Evolutionary conservation across 2,329 filamentous ascomycete genomes (phyloP).

Genomic region (Exophiala sideris): DNA sequence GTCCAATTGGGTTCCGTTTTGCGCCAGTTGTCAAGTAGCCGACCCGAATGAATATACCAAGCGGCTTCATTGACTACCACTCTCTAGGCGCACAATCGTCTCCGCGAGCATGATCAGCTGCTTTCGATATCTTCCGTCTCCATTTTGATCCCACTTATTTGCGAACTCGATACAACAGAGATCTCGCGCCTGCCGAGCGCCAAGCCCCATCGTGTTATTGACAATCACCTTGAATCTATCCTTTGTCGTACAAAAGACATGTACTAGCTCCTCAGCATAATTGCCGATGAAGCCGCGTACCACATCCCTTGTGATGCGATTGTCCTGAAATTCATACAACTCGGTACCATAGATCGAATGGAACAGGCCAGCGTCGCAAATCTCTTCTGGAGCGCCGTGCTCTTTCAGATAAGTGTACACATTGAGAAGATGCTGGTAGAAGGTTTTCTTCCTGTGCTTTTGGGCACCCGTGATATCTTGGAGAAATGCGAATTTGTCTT

Average conservation of each 20-base stretch:
- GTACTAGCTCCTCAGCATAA: conserved; percentile 6
- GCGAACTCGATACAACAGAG: conserved; percentile 3
- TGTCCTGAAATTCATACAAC: background rate
- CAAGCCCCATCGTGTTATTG: conserved; percentile 2
- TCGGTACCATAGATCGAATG: conserved; percentile 11
- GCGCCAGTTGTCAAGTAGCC: background rate
- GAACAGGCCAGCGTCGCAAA: conserved; percentile 8
- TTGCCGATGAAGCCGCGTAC: conserved; percentile 7
- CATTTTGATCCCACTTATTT: conserved; percentile 1
- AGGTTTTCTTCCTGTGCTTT: background rate
- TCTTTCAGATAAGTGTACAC: conserved; percentile 8
- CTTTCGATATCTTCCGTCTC: background rate
- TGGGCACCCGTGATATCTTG: background rate
- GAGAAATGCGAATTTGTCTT: background rate
- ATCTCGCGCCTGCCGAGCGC: background rate
- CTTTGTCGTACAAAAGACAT: conserved; percentile 5
- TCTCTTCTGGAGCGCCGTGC: conserved; percentile 3
- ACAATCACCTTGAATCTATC: conserved; percentile 1
- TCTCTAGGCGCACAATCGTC: background rate
- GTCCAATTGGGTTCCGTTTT: background rate
- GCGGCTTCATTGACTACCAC: background rate
- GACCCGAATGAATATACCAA: background rate
- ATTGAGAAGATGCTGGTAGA: conserved; percentile 9
- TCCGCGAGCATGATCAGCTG: background rate
- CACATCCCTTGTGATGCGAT: conserved; percentile 5